These are phyloP conservation scores for Rostrohypoxylon terebratum DNA, from an alignment of 495 filamentous ascomycete species.

Conservation along the genomic window DNA sequence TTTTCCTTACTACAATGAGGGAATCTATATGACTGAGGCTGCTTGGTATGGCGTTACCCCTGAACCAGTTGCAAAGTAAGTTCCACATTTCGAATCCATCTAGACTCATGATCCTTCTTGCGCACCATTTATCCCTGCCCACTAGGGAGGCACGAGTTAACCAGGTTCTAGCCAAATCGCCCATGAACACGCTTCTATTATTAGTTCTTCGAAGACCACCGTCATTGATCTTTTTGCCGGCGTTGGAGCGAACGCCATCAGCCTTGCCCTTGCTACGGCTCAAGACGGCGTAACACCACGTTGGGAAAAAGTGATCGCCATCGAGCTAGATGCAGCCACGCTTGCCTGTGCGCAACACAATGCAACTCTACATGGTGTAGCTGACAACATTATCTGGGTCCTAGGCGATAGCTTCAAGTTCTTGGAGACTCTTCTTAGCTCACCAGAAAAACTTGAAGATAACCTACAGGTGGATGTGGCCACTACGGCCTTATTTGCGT, in stretches of 20 bases:
- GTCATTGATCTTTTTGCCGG: constrained; percentile 92
- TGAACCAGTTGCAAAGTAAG: constrained; percentile 86
- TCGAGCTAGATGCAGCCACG: constrained; percentile 82
- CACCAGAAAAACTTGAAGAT: constrained; percentile 46
- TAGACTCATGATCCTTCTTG: constrained; percentile 5
- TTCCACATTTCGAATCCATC: constrained; percentile 18
- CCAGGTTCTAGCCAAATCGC: constrained; percentile 74
- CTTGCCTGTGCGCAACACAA: constrained; percentile 93
- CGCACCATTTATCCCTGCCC: constrained; percentile 16
- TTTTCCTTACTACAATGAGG: constrained; percentile 84
- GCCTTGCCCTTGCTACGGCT: constrained; percentile 78
- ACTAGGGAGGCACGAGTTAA: constrained; percentile 28
- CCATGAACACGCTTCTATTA: constrained; percentile 68
- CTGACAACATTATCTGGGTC: constrained; percentile 82
- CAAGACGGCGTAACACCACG: constrained; percentile 50
- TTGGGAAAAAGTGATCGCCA: constrained; percentile 85
- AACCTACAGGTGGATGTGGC: constrained; percentile 51
- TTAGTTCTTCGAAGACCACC: constrained; percentile 58
- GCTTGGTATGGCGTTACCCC: constrained; percentile 98
- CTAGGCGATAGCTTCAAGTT: constrained; percentile 82
- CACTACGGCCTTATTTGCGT: constrained; percentile 80
- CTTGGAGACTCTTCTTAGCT: constrained; percentile 48
- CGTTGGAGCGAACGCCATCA: constrained; percentile 94
- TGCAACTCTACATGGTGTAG: constrained; percentile 86
- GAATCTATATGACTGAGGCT: constrained; percentile 88